phyloP scores from a whole-genome alignment of 2,329 filamentous ascomycete genomes.

The Xylariaceae sp. region DNA sequence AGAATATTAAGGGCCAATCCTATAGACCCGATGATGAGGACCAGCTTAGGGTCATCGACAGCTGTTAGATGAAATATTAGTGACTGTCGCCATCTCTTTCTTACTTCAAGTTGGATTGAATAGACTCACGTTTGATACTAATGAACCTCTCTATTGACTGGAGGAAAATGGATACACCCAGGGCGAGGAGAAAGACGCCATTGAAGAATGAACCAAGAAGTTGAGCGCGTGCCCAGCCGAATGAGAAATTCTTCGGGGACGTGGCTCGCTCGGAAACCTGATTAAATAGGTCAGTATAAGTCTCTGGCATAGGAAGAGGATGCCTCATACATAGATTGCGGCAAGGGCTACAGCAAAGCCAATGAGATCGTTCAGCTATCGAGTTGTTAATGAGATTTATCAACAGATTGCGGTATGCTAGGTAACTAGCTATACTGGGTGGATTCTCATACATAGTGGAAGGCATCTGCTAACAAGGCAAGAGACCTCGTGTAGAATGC shows the following conservation, averaged over 20 bases:
- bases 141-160: conserved; percentile 70
- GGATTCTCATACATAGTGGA: conserved; percentile 59
- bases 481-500: conserved; percentile 57
- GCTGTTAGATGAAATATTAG: conserved; percentile 36
- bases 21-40: conserved; percentile 64
- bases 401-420: background rate
- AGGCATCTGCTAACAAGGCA: conserved; percentile 70
- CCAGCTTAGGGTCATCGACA: conserved; percentile 58
- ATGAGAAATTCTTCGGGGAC: conserved; percentile 57
- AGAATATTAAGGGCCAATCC: conserved; percentile 64
- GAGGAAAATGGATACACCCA: conserved; percentile 67
- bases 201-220: conserved; percentile 77
- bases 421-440: background rate
- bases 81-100: background rate
- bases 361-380: conserved; percentile 59
- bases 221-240: conserved; percentile 72
- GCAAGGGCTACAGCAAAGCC: conserved; percentile 62
- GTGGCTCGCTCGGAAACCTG: conserved; percentile 53
- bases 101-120: background rate
- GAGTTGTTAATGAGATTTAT: conserved; percentile 10
- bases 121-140: conserved; percentile 45
- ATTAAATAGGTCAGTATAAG: conserved; percentile 15
- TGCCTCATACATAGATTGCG: conserved; percentile 52
- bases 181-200: conserved; percentile 65
- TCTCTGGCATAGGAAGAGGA: background rate